Base-by-base conservation (phyloP, 257 asterid species). In the Buddleja alternifolia region DNA sequence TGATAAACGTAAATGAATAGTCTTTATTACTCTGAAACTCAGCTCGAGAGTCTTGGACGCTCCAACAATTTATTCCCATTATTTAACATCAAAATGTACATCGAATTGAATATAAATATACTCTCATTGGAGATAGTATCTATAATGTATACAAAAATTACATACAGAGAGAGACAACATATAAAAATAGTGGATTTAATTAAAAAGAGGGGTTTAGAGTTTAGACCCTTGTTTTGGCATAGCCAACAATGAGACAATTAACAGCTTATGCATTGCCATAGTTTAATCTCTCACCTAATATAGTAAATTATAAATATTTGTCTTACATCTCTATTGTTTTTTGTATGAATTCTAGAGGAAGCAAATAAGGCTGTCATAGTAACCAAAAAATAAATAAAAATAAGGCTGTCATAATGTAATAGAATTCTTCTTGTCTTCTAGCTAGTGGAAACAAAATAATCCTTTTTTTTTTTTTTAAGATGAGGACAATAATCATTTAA, bases 361-460 rank as follows among this genome's bases (percentile, higher is more conserved):
- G 59, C 68, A 75, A 15, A 16, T 21, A 69, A 44, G 57, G 72
- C 52, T 75, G 63, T 63, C 72, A 36, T n/a, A 44, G n/a, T n/a
- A n/a, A n/a, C n/a, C n/a, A n/a, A n/a, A n/a, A n/a, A n/a, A n/a
- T n/a, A n/a, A n/a, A n/a, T n/a, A n/a, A n/a, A 75, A 15, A 16
- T 21, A 69, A 44, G 57, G 72, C 52, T 75, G 63, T 63, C 72
- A 36, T n/a, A 44, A 46, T 52, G 75, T 52, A 52, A 54, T 44
- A 24, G 71, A 68, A 61, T 60, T 75, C 8, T 60, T 68, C 70
- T 72, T 60, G 76, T 69, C 68, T 21, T 29, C 6, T 17, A 57
- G 63, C 62, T 42, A 42, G 55, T 45, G 20, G 17, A 36, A 63
- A 63, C 11, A 56, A 69, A 56, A 56, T 20, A 66, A 48, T 8